Evolutionary conservation across 2,329 filamentous ascomycete genomes (phyloP).

Genomic region (Ascomycota sp.): DNA sequence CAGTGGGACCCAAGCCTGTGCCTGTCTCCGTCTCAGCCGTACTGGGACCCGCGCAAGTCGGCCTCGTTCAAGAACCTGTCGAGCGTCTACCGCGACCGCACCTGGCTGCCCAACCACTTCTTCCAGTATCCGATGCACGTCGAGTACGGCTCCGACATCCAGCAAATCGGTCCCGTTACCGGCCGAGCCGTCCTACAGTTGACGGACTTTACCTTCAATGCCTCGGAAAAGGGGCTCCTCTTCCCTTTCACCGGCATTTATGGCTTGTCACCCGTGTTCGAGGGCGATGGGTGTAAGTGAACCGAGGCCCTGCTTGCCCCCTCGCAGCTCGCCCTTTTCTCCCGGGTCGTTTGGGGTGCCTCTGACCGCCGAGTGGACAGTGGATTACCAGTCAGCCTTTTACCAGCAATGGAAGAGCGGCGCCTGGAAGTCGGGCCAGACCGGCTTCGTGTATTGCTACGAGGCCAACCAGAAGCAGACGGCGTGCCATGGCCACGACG

Average conservation of each 20-base stretch:
- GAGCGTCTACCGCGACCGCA: slow-evolving; percentile 1
- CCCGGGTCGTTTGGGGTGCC: too few species aligned
- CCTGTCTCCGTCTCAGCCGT: slow-evolving; percentile 1
- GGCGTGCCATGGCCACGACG: slow-evolving; percentile 4
- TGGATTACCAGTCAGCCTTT: slow-evolving; percentile 3
- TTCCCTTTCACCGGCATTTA: slow-evolving; percentile 4
- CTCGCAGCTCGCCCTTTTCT: too few species aligned
- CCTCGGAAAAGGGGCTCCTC: background rate
- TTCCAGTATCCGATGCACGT: slow-evolving; percentile 3
- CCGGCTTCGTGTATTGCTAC: slow-evolving; percentile 5
- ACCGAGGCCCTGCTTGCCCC: background rate
- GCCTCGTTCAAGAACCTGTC: slow-evolving; percentile 2
- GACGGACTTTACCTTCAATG: slow-evolving; percentile 3
- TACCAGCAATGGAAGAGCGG: slow-evolving; percentile 5
- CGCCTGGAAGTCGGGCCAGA: slow-evolving; percentile 2
- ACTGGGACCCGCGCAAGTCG: slow-evolving; percentile 4
- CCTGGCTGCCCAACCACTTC: slow-evolving; percentile 6
- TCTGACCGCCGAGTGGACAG: too few species aligned
- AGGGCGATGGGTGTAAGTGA: slow-evolving; percentile 2
- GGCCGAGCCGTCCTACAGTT: slow-evolving; percentile 2
- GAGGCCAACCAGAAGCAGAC: slow-evolving; percentile 2
- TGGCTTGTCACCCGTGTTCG: slow-evolving; percentile 4
- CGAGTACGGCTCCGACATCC: slow-evolving; percentile 3
- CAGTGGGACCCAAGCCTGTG: slow-evolving; percentile 2
- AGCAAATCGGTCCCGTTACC: slow-evolving; percentile 2